Percentiles rank a stretch among this genome's conserved stretches.
These are phyloP conservation scores for Stagonosporopsis vannaccii DNA, from an alignment of 2,329 filamentous ascomycete species.

Conservation along the genomic window DNA sequence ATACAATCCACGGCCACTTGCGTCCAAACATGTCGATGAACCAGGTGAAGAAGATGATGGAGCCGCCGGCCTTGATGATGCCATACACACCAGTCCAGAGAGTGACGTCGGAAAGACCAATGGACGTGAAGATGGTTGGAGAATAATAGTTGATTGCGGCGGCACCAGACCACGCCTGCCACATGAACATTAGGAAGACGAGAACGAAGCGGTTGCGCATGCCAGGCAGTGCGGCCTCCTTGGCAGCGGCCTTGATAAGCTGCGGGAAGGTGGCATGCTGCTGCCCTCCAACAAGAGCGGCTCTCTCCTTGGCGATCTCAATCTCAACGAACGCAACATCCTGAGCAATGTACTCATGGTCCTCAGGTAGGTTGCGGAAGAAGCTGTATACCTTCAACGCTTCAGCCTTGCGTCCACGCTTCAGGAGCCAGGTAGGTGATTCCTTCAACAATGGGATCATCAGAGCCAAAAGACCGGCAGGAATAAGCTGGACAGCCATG, in stretches of 20 bases:
- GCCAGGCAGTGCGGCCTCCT: conserved; percentile 44
- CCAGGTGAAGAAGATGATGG: conserved; percentile 72
- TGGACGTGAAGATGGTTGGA: conserved; percentile 71
- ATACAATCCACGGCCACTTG: conserved; percentile 44
- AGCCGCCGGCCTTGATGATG: conserved; percentile 71
- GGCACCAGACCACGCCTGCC: conserved; percentile 50
- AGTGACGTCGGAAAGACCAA: conserved; percentile 61
- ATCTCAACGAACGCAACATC: conserved; percentile 75
- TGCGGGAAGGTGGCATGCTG: conserved; percentile 36
- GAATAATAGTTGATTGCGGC: conserved; percentile 75
- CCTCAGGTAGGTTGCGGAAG: conserved; percentile 66
- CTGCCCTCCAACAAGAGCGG: conserved; percentile 35
- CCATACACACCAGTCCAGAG: conserved; percentile 73
- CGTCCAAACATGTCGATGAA: conserved; percentile 72
- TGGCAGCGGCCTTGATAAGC: conserved; percentile 41
- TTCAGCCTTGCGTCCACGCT: conserved; percentile 50
- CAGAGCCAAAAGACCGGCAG: conserved; percentile 64
- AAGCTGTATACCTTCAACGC: conserved; percentile 62
- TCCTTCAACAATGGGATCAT: conserved; percentile 55
- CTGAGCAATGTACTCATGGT: conserved; percentile 75
- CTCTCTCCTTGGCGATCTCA: conserved; percentile 59
- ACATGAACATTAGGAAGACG: conserved; percentile 74
- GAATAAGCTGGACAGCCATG: conserved; percentile 71
- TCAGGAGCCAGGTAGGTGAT: conserved; percentile 55
- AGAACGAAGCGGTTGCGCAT: conserved; percentile 71